Percentiles rank a stretch among this genome's conserved stretches.
Evolutionary conservation across 495 filamentous ascomycete genomes (phyloP).

Genomic region (Aspergillus mulundensis): DNA sequence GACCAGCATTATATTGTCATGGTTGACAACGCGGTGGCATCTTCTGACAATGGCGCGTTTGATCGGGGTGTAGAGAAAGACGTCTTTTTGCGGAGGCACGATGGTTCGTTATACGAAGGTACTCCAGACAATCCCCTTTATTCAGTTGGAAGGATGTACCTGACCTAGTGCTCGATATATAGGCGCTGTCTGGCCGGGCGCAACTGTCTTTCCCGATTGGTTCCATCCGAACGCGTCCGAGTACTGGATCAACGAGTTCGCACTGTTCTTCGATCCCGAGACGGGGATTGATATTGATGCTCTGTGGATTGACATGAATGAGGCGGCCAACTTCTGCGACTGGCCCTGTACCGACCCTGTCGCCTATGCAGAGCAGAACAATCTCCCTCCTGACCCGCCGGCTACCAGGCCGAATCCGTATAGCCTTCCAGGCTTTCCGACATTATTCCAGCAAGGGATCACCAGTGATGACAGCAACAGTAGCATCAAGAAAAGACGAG

Average conservation of each 20-base stretch:
- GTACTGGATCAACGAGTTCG: conserved; percentile 75
- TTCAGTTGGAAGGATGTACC: neutral
- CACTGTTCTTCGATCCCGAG: conserved; percentile 58
- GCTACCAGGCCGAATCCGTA: conserved; percentile 57
- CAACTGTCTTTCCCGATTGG: conserved; percentile 80
- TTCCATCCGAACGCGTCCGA: conserved; percentile 60
- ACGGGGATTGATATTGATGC: conserved; percentile 78
- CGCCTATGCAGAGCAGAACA: conserved; percentile 42
- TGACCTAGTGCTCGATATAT: conserved; percentile 4
- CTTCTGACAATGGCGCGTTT: conserved; percentile 56
- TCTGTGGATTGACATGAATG: conserved; percentile 87
- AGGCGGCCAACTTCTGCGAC: conserved; percentile 66
- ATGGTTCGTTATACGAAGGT: conserved; percentile 67
- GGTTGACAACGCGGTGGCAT: conserved; percentile 74
- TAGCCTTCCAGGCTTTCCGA: conserved; percentile 65
- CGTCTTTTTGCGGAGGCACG: conserved; percentile 59
- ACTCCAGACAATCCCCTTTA: neutral
- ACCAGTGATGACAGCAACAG: conserved; percentile 6
- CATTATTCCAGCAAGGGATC: conserved; percentile 58
- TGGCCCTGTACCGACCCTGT: conserved; percentile 68
- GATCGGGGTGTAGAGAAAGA: conserved; percentile 56
- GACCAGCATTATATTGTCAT: conserved; percentile 79
- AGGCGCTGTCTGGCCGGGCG: conserved; percentile 81
- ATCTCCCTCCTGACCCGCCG: conserved; percentile 63
- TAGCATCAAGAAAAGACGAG: neutral